Base-by-base conservation (phyloP, 2,329 filamentous ascomycete species). In the Trichoderma arundinaceum region DNA sequence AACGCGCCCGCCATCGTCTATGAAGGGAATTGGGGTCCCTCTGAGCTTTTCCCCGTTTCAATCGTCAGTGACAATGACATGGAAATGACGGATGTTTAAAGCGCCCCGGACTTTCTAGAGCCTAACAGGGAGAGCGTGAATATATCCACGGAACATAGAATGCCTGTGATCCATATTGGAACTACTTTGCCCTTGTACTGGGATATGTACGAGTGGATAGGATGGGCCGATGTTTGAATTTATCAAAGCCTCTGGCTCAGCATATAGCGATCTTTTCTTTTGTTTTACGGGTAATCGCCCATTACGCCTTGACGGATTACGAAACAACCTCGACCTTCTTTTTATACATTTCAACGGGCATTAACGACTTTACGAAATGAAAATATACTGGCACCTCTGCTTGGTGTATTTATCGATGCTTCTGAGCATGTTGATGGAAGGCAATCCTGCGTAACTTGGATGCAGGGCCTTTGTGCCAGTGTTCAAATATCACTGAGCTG, bases 21-120 rank as follows among this genome's bases (percentile, higher is more conserved):
- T 72, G 95, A 99, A 79, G 95, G 95, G 68, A 95, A 92, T 75
- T 99, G 94, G 91, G 95, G 95, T 4, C 94, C 94, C 38, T 89
- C 81, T n/a, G 83, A 85, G 60, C 77, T 83, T 57, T 74, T 80
- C 38, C 71, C 77, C 5, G 76, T 78, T 19, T 77, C 77, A 6
- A 75, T 77, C 43, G 72, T 74, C 4, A 69, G 69, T n/a, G 77
- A 80, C 58, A 74, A 72, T 51, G 85, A 88, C 69, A 85, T 84
- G 4, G 85, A 86, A 73, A 88, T 88, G 86, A 86, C 79, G 15
- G 86, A 86, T 70, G 84, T 84, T 61, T 87, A 78, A 77, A 68
- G 9, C 17, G 41, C 41, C 17, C 51, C 39, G 17, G 19, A 28
- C 39, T 22, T 38, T 33, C 43, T 13, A 10, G 38, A 52, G 58